phyloP scores from a whole-genome alignment of 2,329 filamentous ascomycete species.

The Metarhizium guizhouense region DNA sequence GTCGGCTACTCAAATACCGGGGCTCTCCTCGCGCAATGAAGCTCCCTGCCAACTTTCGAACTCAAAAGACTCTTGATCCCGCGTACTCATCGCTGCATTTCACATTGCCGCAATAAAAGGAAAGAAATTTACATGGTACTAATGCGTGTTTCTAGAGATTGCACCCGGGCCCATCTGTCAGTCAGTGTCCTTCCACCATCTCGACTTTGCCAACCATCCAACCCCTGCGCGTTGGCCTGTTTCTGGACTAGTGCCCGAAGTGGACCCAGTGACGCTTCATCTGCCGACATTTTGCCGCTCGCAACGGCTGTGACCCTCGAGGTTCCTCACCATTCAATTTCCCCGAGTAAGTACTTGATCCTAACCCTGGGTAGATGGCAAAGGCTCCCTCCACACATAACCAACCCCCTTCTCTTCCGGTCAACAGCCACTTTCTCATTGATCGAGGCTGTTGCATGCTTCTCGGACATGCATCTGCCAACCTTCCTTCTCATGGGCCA shows the following conservation, averaged over 20 bases:
- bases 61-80: not conserved
- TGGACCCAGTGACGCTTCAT: not conserved
- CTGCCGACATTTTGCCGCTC: conserved; percentile 10
- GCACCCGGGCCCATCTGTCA: not conserved
- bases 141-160: conserved; percentile 2
- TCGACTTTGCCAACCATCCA: conserved; percentile 1
- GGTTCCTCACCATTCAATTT: conserved; percentile 1
- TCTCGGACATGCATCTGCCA: conserved; percentile 1
- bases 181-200: not conserved
- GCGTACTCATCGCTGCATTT: not conserved
- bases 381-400: not conserved
- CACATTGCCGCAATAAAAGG: not conserved
- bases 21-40: too few species aligned
- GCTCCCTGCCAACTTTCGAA: not conserved
- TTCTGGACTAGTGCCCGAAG: conserved; percentile 7
- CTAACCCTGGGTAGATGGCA: not conserved
- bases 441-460: not conserved
- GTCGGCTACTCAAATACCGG: too few species aligned
- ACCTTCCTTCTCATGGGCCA: conserved; percentile 12
- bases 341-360: conserved; percentile 8
- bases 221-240: conserved; percentile 6
- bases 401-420: not conserved
- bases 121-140: not conserved
- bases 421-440: conserved; percentile 2
- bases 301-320: not conserved